These are phyloP conservation scores for Populus euphratica DNA, from an alignment of 345 rosid species.

Conservation along the genomic window DNA sequence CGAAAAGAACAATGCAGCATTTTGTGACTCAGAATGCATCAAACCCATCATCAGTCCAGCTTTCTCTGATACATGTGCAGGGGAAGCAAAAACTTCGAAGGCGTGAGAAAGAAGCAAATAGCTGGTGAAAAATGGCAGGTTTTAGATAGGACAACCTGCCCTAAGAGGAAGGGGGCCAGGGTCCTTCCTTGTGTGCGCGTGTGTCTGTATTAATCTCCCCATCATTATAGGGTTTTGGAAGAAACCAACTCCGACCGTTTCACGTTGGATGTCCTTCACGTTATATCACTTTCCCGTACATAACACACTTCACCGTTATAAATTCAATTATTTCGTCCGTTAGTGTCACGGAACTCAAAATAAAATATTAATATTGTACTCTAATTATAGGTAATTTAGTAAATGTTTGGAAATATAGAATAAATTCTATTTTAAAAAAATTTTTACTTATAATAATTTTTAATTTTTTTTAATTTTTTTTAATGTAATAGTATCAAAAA, in stretches of 20 bases:
- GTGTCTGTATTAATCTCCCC: background rate
- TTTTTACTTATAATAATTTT: too few species aligned
- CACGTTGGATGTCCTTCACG: background rate
- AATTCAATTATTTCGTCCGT: background rate
- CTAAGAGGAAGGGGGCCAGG: background rate
- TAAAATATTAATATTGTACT: too few species aligned
- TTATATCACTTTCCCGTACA: background rate
- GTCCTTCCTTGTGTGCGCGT: background rate
- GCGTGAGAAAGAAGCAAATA: slow-evolving; percentile 64
- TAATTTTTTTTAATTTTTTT: too few species aligned
- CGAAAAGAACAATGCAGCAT: slow-evolving; percentile 17
- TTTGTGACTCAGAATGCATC: slow-evolving; percentile 38
- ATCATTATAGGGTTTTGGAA: background rate
- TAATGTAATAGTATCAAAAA: too few species aligned
- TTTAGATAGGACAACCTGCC: background rate
- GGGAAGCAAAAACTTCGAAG: slow-evolving; percentile 23
- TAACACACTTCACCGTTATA: background rate
- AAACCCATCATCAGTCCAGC: slow-evolving; percentile 27
- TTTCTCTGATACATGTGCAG: slow-evolving; percentile 5
- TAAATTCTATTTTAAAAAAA: too few species aligned
- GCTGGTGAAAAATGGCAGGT: slow-evolving; percentile 17
- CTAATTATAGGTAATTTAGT: too few species aligned
- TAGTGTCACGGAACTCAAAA: background rate
- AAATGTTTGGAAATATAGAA: too few species aligned
- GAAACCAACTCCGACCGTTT: background rate